Percentiles rank a stretch among this genome's conserved stretches.
Evolutionary conservation across 2,329 filamentous ascomycete genomes (phyloP).

Genomic region (Diaporthe helianthi): DNA sequence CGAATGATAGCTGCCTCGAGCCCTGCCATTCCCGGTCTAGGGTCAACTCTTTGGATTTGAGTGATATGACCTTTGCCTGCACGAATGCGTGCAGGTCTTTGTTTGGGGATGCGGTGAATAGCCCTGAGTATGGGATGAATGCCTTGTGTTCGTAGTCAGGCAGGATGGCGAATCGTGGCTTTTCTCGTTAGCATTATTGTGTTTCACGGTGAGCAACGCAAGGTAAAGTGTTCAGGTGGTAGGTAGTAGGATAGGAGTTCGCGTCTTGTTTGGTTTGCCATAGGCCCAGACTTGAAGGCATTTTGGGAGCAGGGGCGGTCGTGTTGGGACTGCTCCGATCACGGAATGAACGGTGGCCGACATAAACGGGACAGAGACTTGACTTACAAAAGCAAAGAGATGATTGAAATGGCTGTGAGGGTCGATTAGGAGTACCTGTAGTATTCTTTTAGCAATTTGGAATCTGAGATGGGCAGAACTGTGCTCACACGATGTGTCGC

Average conservation of each 20-base stretch:
- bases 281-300: neutral
- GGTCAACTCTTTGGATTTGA: conserved; percentile 42
- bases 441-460: neutral
- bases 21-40: conserved; percentile 46
- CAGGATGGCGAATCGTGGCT: conserved; percentile 54
- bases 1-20: conserved; percentile 46
- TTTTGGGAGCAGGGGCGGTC: neutral
- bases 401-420: conserved; percentile 58
- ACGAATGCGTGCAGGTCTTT: conserved; percentile 44
- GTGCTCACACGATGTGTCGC: conserved; percentile 43
- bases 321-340: neutral
- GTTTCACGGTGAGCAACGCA: neutral
- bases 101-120: conserved; percentile 42
- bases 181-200: neutral
- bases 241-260: no score
- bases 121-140: conserved; percentile 54
- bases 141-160: conserved; percentile 52
- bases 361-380: neutral
- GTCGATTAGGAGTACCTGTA: conserved; percentile 51
- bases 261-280: neutral
- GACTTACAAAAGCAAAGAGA: conserved; percentile 51
- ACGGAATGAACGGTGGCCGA: neutral
- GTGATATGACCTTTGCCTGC: conserved; percentile 45
- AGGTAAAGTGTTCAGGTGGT: neutral
- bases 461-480: neutral